Percentiles rank a stretch among this genome's conserved stretches.
phyloP scores from a whole-genome alignment of 495 filamentous ascomycete species.

The Penicillium subrubescens region DNA sequence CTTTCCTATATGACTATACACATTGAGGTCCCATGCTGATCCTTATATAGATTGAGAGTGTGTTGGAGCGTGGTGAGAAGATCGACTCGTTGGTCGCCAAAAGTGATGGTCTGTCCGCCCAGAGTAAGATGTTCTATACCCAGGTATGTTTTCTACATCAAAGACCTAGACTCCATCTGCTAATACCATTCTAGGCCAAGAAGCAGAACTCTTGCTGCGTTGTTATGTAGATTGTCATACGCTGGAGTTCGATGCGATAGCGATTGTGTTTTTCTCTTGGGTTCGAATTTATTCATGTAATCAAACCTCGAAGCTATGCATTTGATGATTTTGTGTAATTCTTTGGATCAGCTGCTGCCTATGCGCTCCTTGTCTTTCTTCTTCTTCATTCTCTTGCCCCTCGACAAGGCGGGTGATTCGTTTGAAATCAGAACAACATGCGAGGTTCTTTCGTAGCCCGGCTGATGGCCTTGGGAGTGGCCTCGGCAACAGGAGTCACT shows the following conservation, averaged over 20 bases:
- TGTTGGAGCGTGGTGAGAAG: constrained; percentile 84
- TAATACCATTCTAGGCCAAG: constrained; percentile 64
- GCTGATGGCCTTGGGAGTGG: background rate
- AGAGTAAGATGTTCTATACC: constrained; percentile 97
- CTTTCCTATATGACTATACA: background rate
- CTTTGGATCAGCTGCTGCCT: constrained; percentile 42
- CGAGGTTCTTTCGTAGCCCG: background rate
- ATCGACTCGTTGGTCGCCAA: constrained; percentile 87
- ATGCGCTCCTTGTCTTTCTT: constrained; percentile 5
- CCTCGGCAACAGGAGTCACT: background rate
- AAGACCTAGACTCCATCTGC: background rate
- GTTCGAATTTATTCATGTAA: constrained; percentile 19
- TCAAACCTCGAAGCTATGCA: constrained; percentile 14
- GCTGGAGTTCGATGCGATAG: background rate
- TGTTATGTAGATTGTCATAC: constrained; percentile 59
- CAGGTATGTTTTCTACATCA: constrained; percentile 50
- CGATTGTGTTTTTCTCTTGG: constrained; percentile 5
- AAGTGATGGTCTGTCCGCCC: constrained; percentile 80
- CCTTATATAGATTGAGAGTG: constrained; percentile 64
- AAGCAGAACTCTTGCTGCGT: constrained; percentile 95
- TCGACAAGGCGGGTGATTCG: background rate
- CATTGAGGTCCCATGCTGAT: background rate
- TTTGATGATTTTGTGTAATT: constrained; percentile 4
- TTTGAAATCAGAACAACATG: background rate
- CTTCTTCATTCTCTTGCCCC: background rate